Conservation (phyloP, 1,284 basidiomycete genomes). For the Fereydounia khargensis region DNA sequence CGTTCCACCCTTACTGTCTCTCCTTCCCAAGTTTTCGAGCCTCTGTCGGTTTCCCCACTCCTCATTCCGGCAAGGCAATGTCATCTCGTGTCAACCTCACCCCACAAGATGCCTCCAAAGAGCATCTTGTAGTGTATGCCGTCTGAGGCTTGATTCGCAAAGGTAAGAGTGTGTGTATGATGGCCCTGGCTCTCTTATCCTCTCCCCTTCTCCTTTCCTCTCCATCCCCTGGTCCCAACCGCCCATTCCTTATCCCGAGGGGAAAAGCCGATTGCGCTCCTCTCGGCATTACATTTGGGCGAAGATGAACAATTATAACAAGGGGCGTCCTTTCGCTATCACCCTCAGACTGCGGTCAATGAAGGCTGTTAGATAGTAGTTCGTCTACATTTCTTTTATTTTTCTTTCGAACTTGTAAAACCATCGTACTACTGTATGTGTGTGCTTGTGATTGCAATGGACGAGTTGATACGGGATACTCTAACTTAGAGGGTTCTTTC, state of each 20-base stretch:
- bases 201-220: background rate
- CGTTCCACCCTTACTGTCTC: no score
- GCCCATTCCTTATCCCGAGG: constrained; percentile 40
- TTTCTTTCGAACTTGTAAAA: background rate
- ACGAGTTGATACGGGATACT: no score
- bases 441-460: no score
- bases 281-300: constrained; percentile 38
- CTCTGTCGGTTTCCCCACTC: no score
- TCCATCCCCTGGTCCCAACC: constrained; percentile 1
- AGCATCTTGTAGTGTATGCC: no score
- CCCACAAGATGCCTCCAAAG: no score
- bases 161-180: no score
- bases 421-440: background rate
- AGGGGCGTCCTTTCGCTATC: constrained; percentile 43
- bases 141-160: no score
- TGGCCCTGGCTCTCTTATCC: background rate
- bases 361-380: constrained; percentile 45
- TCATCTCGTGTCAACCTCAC: no score
- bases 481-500: no score
- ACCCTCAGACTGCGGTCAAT: constrained; percentile 32
- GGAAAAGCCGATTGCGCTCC: constrained; percentile 28
- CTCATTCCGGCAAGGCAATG: no score
- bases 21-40: no score
- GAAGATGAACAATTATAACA: constrained; percentile 38
- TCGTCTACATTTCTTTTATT: constrained; percentile 11